These are phyloP conservation scores for Fusarium sulawesiense DNA, from an alignment of 2,329 filamentous ascomycete species.

Conservation along the genomic window DNA sequence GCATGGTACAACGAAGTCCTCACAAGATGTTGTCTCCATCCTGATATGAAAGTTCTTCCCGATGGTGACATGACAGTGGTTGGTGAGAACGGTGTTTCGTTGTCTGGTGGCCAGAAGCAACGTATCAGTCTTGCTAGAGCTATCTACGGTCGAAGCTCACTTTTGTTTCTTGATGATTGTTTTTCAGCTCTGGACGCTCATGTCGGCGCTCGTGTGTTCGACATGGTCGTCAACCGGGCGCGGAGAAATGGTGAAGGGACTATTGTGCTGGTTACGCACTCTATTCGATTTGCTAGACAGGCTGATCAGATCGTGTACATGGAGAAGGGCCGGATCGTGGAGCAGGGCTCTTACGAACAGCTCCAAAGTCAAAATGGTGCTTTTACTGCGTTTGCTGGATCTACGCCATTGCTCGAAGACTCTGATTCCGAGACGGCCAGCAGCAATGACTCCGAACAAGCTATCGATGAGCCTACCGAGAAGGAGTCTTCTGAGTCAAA, in stretches of 20 bases:
- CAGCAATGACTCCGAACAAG: not conserved
- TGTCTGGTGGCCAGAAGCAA: constrained; percentile 27
- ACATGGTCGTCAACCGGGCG: constrained; percentile 21
- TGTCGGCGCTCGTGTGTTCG: constrained; percentile 22
- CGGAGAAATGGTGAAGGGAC: constrained; percentile 4
- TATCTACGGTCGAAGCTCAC: constrained; percentile 16
- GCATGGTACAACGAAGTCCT: constrained; percentile 29
- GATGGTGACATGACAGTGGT: constrained; percentile 31
- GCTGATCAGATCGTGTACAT: constrained; percentile 25
- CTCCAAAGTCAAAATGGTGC: not conserved
- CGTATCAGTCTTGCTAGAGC: constrained; percentile 29
- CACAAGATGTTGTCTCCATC: constrained; percentile 15
- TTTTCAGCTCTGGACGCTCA: constrained; percentile 28
- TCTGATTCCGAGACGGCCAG: not conserved
- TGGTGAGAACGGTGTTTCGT: constrained; percentile 25
- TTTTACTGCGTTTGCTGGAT: constrained; percentile 8
- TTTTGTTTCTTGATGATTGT: constrained; percentile 26
- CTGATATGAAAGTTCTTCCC: constrained; percentile 10
- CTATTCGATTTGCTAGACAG: constrained; percentile 21
- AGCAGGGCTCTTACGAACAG: constrained; percentile 19
- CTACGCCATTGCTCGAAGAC: not conserved
- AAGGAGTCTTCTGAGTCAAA: accelerated
- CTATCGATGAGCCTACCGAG: accelerated
- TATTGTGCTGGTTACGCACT: constrained; percentile 14
- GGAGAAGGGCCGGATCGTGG: constrained; percentile 6